These are phyloP conservation scores for Dillenia turbinata DNA, from an alignment of 164 flowering plant genomes.

Conservation along the genomic window DNA sequence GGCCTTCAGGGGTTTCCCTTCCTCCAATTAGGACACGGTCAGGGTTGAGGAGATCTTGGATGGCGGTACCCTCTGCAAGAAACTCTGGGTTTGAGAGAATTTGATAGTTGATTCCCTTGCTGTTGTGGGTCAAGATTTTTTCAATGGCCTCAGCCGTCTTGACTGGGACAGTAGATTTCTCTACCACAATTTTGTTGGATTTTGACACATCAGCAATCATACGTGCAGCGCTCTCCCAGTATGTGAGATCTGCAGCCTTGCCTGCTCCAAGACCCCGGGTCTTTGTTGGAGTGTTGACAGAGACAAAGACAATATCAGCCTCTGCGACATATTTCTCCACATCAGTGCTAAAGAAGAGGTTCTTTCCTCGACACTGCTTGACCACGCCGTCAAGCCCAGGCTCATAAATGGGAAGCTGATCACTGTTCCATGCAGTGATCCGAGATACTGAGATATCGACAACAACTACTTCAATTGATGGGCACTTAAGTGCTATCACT, in stretches of 20 bases:
- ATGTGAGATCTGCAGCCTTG: slow-evolving; percentile 88
- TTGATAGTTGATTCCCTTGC: slow-evolving; percentile 76
- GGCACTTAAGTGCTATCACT: slow-evolving; percentile 84
- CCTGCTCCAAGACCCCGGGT: slow-evolving; percentile 92
- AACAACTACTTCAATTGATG: slow-evolving; percentile 72
- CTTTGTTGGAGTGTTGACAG: slow-evolving; percentile 88
- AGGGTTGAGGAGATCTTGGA: slow-evolving; percentile 68
- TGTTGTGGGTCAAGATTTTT: slow-evolving; percentile 82
- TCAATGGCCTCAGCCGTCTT: slow-evolving; percentile 96
- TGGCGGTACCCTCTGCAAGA: slow-evolving; percentile 92
- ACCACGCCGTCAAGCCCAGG: slow-evolving; percentile 88
- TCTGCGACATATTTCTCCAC: slow-evolving; percentile 79
- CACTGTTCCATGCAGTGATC: slow-evolving; percentile 88
- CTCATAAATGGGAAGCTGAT: slow-evolving; percentile 79
- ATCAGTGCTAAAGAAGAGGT: slow-evolving; percentile 92
- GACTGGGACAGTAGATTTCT: slow-evolving; percentile 91
- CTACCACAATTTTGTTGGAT: slow-evolving; percentile 85
- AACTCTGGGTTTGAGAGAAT: slow-evolving; percentile 91
- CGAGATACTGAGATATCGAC: slow-evolving; percentile 79
- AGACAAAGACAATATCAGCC: slow-evolving; percentile 89
- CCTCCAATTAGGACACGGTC: slow-evolving; percentile 94
- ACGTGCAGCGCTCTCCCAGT: slow-evolving; percentile 96
- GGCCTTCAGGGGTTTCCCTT: slow-evolving; percentile 85
- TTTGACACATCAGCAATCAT: slow-evolving; percentile 93
- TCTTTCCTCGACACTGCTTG: slow-evolving; percentile 77